These are phyloP conservation scores for Arctium minus DNA, from an alignment of 129 eudicot species.

Conservation along the genomic window DNA sequence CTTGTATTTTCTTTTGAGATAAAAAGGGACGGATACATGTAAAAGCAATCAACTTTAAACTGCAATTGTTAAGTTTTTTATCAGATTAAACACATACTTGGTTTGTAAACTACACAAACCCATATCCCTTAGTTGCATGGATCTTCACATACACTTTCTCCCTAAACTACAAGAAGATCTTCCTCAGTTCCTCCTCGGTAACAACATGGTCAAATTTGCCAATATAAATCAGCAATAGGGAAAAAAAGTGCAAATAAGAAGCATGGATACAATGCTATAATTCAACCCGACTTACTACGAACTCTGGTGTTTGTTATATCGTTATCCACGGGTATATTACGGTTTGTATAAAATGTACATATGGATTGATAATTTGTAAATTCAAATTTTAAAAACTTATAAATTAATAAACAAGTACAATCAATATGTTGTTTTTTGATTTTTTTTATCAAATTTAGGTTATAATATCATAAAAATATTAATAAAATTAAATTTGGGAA, in stretches of 20 bases:
- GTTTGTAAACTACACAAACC: slow-evolving; percentile 77
- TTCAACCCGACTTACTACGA: no score
- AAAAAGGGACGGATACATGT: neutral
- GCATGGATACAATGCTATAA: neutral
- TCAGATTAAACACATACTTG: slow-evolving; percentile 44
- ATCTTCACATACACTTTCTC: slow-evolving; percentile 79
- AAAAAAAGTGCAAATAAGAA: slow-evolving; percentile 10
- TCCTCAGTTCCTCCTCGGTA: slow-evolving; percentile 87
- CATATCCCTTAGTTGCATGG: slow-evolving; percentile 82
- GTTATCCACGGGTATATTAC: no score
- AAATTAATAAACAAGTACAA: no score
- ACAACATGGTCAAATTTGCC: slow-evolving; percentile 50
- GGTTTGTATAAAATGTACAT: no score
- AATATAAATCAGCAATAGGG: slow-evolving; percentile 31
- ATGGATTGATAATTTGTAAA: no score
- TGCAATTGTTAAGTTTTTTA: neutral
- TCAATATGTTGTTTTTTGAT: no score
- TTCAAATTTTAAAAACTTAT: no score
- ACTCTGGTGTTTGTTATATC: no score
- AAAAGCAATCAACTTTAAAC: neutral
- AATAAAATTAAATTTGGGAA: no score
- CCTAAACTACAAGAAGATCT: slow-evolving; percentile 72
- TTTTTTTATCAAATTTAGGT: no score
- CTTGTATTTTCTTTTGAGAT: neutral
- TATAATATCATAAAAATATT: no score